Percentiles rank a stretch among this genome's conserved stretches.
These are phyloP conservation scores for Leptosphaerulina australis DNA, from an alignment of 2,329 filamentous ascomycete species.

Conservation along the genomic window DNA sequence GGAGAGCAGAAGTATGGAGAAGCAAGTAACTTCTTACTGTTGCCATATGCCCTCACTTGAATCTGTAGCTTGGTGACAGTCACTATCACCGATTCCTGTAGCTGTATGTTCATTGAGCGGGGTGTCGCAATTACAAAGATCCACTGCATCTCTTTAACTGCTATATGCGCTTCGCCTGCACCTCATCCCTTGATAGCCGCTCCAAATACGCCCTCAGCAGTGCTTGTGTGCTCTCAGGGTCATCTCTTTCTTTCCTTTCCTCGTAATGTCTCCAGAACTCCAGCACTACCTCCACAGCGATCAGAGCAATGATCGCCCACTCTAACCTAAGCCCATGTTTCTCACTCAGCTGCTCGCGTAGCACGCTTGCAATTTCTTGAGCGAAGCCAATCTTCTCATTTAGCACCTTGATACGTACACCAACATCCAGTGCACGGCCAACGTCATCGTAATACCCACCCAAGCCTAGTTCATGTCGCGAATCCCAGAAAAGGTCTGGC, in stretches of 20 bases:
- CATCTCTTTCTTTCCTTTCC: constrained; percentile 59
- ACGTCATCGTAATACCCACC: constrained; percentile 97
- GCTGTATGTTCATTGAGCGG: constrained; percentile 23
- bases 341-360: constrained; percentile 87
- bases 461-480: constrained; percentile 81
- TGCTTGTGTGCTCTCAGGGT: constrained; percentile 50
- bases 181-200: neutral
- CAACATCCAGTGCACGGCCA: constrained; percentile 86
- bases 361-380: constrained; percentile 87
- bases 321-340: constrained; percentile 87
- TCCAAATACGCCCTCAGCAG: constrained; percentile 48
- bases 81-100: too few relatives aligned
- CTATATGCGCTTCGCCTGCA: neutral
- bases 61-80: too few relatives aligned
- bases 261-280: constrained; percentile 77
- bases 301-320: constrained; percentile 94
- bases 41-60: too few relatives aligned
- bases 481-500: constrained; percentile 97
- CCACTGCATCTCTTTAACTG: neutral
- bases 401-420: constrained; percentile 84
- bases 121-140: constrained; percentile 29
- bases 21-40: too few relatives aligned
- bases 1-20: too few relatives aligned
- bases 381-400: constrained; percentile 99
- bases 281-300: constrained; percentile 89